Evolutionary conservation across 176 grass and related monocot species (phyloP), one percentile per base, ranked within the genome.

Genomic region (Oryza rufipogon): DNA sequence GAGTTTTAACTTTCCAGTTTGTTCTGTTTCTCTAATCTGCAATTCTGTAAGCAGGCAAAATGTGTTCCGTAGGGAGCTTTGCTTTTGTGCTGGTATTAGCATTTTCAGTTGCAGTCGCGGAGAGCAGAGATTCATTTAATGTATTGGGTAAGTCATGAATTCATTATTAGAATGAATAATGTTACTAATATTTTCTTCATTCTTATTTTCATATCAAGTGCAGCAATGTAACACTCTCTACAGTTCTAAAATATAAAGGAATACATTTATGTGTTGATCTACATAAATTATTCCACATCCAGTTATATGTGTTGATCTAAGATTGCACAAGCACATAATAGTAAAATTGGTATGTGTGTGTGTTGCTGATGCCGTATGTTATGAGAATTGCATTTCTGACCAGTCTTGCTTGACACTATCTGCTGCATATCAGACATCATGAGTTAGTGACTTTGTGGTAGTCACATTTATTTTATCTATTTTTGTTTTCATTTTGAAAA

Each of bases 111-210:
- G 73, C 16, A 26, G 61, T 61, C 13, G 69, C 74, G 5, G 79
- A 82, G 68, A 86, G 80, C 63, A 79, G 67, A 68, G 30, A 51
- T 69, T 32, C 70, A 32, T 14, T 13, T 66, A 48, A 22, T 66
- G 79, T 83, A 22, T 22, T 90, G 61, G 70, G 88, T 86, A 79
- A 90, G 88, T 69, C 74, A 49, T 71, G 6, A 12, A 16, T 77
- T 47, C 45, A 38, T 68, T 5, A 2, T 44, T 39, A 38, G 20
- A 15, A 26, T 26, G 19, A 11, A 39, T 28, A 51, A 45, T 88
- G 2, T 2, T 64, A 1, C 23, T 45, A 20, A 6, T 38, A 44
- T 81, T 83, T 64, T n/a, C 13, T 73, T 0, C 45, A 12, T 51
- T 36, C 28, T 17, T 80, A 1, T 34, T 9, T 46, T 9, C 47